These are phyloP conservation scores for Umbelopsis isabellina DNA, from an alignment of 192 early-diverging fungal genomes.

Conservation along the genomic window DNA sequence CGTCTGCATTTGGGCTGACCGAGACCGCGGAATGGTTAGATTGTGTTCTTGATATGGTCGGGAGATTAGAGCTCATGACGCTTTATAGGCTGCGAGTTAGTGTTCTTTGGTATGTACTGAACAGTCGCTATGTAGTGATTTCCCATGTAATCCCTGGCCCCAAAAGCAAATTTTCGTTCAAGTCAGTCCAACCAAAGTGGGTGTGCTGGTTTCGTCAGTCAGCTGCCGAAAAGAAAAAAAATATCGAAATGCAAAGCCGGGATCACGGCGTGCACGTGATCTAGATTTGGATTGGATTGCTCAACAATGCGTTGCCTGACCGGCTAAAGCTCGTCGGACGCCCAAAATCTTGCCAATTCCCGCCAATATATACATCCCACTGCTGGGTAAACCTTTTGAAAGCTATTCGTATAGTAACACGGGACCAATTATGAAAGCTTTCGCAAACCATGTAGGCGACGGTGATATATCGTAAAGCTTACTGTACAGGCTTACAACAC, in stretches of 20 bases:
- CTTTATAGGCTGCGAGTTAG: slow-evolving; percentile 6
- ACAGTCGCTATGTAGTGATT: neutral
- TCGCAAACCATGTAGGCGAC: no score
- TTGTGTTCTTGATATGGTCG: slow-evolving; percentile 19
- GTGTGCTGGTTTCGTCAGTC: slow-evolving; percentile 1
- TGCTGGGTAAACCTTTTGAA: no score
- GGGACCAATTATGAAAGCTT: no score
- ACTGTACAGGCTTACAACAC: no score
- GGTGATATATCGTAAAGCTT: no score
- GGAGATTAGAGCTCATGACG: slow-evolving; percentile 17
- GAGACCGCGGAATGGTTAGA: slow-evolving; percentile 19
- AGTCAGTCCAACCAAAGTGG: neutral
- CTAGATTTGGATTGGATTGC: neutral
- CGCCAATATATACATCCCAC: no score
- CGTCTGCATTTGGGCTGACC: slow-evolving; percentile 7
- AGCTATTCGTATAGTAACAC: no score
- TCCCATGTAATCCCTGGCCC: slow-evolving; percentile 12
- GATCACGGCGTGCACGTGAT: neutral
- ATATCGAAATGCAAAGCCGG: neutral
- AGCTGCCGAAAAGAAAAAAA: slow-evolving; percentile 14
- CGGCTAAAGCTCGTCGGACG: no score
- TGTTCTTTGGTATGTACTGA: slow-evolving; percentile 6
- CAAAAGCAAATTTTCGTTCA: neutral
- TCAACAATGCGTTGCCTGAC: no score
- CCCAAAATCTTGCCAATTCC: no score